These are phyloP conservation scores for Bimuria novae-zelandiae DNA, from an alignment of 2,329 filamentous ascomycete genomes.

Conservation along the genomic window DNA sequence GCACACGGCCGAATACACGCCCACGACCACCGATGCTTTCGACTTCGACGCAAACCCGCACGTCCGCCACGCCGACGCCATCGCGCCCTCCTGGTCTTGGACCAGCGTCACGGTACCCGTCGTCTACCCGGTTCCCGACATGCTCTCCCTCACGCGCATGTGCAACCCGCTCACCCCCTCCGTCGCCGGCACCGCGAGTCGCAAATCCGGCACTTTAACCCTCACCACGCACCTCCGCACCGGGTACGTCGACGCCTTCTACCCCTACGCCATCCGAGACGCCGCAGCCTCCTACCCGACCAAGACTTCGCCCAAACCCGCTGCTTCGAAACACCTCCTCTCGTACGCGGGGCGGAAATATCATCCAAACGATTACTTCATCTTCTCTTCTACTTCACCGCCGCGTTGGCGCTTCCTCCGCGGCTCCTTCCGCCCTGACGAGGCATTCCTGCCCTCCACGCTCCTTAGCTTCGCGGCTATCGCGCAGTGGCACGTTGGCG, in stretches of 20 bases:
- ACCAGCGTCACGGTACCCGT: constrained; percentile 26
- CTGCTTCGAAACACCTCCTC: constrained; percentile 1
- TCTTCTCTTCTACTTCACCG: constrained; percentile 19
- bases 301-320: constrained; percentile 12
- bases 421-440: constrained; percentile 25
- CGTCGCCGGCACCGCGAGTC: constrained; percentile 10
- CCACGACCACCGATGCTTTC: constrained; percentile 14
- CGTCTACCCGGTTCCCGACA: constrained; percentile 13
- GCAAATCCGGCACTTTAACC: constrained; percentile 14
- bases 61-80: constrained; percentile 17
- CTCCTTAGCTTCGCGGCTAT: constrained; percentile 29
- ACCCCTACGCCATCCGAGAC: constrained; percentile 23
- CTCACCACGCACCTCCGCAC: constrained; percentile 21
- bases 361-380: constrained; percentile 20
- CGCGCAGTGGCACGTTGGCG: constrained; percentile 17
- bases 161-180: constrained; percentile 16
- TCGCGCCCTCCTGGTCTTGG: constrained; percentile 28
- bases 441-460: constrained; percentile 21
- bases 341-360: constrained; percentile 17
- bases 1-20: constrained; percentile 11
- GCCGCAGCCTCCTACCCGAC: constrained; percentile 8
- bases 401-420: constrained; percentile 20
- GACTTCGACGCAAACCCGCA: constrained; percentile 15
- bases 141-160: constrained; percentile 16
- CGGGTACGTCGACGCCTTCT: constrained; percentile 23